Evolutionary conservation across 2,329 filamentous ascomycete genomes (phyloP), one percentile per base, ranked within the genome.

Genomic region (Alternaria dauci): DNA sequence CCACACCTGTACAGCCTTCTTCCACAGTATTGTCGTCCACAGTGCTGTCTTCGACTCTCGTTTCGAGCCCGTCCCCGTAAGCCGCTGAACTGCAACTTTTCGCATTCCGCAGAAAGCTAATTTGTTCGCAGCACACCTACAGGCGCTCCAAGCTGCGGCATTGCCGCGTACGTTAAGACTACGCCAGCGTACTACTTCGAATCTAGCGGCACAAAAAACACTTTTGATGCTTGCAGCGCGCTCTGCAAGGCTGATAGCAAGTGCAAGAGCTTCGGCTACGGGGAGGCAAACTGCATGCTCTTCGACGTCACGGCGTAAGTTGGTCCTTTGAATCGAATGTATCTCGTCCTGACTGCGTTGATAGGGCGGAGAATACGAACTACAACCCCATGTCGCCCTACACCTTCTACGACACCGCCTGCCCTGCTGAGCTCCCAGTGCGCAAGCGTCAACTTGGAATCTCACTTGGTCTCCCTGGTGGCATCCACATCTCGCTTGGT

Each of bases 311-410:
- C 55, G 46, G 72, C 69, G 72, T 76, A 71, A n/a, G 73, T 62
- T 38, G 26, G 9, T 38, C 42, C 16, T 18, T 51, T 32, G 9
- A 3, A 36, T 28, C 7, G 26, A 20, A 25, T 9, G 9, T 14
- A 4, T 41, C 47, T 38, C 5, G 16, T 26, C 7, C 47, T 57
- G 9, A 57, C 34, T 25, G 32, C 18, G 25, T 4, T 5, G 9
- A 18, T 52, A 76, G 72, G 8, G 58, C 59, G 38, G 68, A 71
- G n/a, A 76, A 76, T 65, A 71, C 68, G 26, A 74, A 75, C 59
- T 69, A 70, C 63, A 76, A 76, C 62, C 74, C 74, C 44, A 71
- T 67, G 66, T 73, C 70, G 1, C 74, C 74, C 2, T 76, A 76
- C 66, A 75, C 73, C 9, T 76, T 76, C 65, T 76, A 76, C 67